Evolutionary conservation across 805 yeast genomes (phyloP).

Genomic region (Hagleromyces aurorensis): DNA sequence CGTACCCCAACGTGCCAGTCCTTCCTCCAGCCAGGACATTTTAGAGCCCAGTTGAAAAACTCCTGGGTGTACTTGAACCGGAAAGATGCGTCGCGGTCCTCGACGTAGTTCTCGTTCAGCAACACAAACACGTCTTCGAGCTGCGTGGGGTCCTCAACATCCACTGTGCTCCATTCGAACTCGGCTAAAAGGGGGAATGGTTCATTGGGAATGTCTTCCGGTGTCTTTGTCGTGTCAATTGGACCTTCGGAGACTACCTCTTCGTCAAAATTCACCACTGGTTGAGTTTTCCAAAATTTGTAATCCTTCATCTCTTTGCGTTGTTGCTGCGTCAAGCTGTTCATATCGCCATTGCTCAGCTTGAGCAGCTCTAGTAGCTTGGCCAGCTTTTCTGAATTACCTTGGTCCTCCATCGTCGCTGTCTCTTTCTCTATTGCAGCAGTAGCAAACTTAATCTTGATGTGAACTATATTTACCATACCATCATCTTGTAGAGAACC

Average conservation of each 20-base stretch:
- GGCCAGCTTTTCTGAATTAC: slow-evolving; percentile 28
- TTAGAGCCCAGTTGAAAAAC: slow-evolving; percentile 87
- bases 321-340: slow-evolving; percentile 46
- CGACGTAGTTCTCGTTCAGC: slow-evolving; percentile 86
- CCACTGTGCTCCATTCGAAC: slow-evolving; percentile 85
- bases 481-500: no score
- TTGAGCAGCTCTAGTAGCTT: slow-evolving; percentile 43
- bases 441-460: no score
- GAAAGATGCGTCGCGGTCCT: slow-evolving; percentile 86
- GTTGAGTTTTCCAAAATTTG: slow-evolving; percentile 97
- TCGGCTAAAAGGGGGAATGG: slow-evolving; percentile 70
- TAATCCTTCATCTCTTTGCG: slow-evolving; percentile 76
- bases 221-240: slow-evolving; percentile 58
- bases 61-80: slow-evolving; percentile 81
- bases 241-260: slow-evolving; percentile 66
- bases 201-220: slow-evolving; percentile 59
- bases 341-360: slow-evolving; percentile 33
- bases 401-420: slow-evolving; percentile 19
- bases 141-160: slow-evolving; percentile 46
- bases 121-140: slow-evolving; percentile 72
- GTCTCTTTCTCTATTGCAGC: no score
- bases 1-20: slow-evolving; percentile 95
- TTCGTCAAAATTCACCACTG: slow-evolving; percentile 76
- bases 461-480: no score
- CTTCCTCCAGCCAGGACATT: slow-evolving; percentile 83